Base-by-base conservation (phyloP, 176 grass and related monocot genomes). In the Oryza australiensis region DNA sequence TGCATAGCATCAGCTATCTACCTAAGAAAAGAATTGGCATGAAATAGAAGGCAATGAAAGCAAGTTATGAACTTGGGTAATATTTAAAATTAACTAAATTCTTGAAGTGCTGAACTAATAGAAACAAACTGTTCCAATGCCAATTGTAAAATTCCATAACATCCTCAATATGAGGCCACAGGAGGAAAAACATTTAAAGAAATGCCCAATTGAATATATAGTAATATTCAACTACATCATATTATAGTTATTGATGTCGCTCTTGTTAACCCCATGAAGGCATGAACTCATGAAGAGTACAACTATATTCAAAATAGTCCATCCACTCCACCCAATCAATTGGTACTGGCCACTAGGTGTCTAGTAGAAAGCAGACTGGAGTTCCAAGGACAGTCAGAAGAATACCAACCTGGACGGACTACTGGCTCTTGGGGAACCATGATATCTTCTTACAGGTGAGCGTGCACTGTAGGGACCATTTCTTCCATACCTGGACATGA, bases 371-470 rank as follows among this genome's bases (percentile, higher is more conserved):
- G 2, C 3, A 1, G 30, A 32, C n/a, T n/a, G n/a, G 30, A 3
- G 9, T 40, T 40, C 38, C 38, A 40, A 40, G 38, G 38, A 40
- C 8, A 10, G 10, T 40, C 38, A 40, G 9, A 40, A 40, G 9
- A 74, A 76, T 29, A 89, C 68, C 35, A 82, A 94, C 93, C 93
- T 92, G 63, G 59, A 73, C 65, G 93, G 87, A 70, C 89, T 94
- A 81, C 33, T 73, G 9, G 73, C 78, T 80, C 89, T 89, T 77
- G 87, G 70, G 10, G 85, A 87, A 40, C 70, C 81, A 77, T 9
- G 65, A 30, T 92, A 94, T 67, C 82, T 87, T 53, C 78, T 89
- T 85, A 73, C 64, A 28, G 89, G 89, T 0, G 85, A 90, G 13
- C 78, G 89, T 60, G 80, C 72, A 51, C 60, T 27, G 33, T 92